These are phyloP conservation scores for Blastocystis sp. DNA, from an alignment of 352 stramenopile species.

Conservation along the genomic window DNA sequence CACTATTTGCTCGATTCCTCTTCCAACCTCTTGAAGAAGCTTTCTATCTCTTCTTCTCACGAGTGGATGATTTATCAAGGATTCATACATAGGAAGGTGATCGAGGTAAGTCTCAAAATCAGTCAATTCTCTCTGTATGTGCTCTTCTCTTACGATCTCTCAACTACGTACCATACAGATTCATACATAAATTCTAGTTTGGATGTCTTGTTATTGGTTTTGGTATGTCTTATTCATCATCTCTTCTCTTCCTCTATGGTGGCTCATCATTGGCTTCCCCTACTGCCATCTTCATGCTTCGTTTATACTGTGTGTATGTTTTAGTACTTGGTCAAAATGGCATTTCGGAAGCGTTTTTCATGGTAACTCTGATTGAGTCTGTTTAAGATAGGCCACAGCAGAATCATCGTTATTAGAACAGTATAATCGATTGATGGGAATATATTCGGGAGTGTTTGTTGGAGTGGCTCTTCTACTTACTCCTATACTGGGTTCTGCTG, in stretches of 20 bases:
- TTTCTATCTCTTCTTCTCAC: conserved; percentile 59
- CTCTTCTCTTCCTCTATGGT: conserved; percentile 47
- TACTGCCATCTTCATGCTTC: background rate
- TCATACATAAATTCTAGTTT: background rate
- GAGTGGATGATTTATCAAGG: background rate
- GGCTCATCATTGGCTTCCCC: background rate
- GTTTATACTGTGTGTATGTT: conserved; percentile 55
- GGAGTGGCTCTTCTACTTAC: background rate
- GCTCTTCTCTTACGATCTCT: conserved; percentile 20
- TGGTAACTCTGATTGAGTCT: background rate
- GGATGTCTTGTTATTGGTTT: conserved; percentile 28
- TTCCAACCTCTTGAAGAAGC: conserved; percentile 59
- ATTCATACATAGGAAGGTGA: conserved; percentile 2
- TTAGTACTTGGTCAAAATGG: conserved; percentile 39
- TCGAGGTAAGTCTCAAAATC: background rate
- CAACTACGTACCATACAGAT: background rate
- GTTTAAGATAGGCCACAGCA: conserved; percentile 1
- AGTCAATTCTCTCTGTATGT: background rate
- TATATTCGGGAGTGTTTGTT: conserved; percentile 21
- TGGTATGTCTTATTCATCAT: conserved; percentile 16
- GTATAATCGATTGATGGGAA: background rate
- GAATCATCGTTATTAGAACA: background rate
- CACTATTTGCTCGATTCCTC: conserved; percentile 59
- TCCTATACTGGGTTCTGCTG: background rate
- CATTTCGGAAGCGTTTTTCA: conserved; percentile 57